Conservation (phyloP, 345 rosid species). For the Arabis alpina region DNA sequence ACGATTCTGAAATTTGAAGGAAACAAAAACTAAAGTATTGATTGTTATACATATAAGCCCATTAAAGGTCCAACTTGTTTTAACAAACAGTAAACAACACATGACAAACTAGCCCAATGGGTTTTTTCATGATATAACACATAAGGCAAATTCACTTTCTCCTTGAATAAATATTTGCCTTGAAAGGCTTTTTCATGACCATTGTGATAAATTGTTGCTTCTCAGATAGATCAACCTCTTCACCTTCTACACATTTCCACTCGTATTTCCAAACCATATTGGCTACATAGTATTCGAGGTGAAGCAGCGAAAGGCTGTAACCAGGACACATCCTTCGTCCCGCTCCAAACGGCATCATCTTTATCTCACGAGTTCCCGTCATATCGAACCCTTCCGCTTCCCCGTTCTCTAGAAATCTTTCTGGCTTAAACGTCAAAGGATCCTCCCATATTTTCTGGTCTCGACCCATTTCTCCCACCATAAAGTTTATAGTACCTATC, state of each 20-base stretch:
- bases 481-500: conserved; percentile 43
- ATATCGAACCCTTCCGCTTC: conserved; percentile 41
- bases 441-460: conserved; percentile 45
- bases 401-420: conserved; percentile 42
- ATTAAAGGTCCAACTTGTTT: conserved; percentile 8
- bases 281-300: conserved; percentile 39
- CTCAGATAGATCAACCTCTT: conserved; percentile 43
- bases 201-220: conserved; percentile 47
- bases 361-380: conserved; percentile 48
- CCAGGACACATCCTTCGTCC: conserved; percentile 50
- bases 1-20: no score
- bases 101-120: conserved; percentile 9
- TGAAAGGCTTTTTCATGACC: conserved; percentile 47
- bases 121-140: neutral
- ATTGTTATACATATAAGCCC: neutral
- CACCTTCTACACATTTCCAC: conserved; percentile 46
- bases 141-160: conserved; percentile 9
- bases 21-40: neutral
- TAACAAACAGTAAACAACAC: neutral
- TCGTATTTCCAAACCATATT: conserved; percentile 47
- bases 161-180: conserved; percentile 36
- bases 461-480: conserved; percentile 48
- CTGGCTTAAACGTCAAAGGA: conserved; percentile 42
- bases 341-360: conserved; percentile 48
- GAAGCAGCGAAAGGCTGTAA: conserved; percentile 41